Evolutionary conservation across 495 filamentous ascomycete genomes (phyloP).

Genomic region (Penicillium canariense): DNA sequence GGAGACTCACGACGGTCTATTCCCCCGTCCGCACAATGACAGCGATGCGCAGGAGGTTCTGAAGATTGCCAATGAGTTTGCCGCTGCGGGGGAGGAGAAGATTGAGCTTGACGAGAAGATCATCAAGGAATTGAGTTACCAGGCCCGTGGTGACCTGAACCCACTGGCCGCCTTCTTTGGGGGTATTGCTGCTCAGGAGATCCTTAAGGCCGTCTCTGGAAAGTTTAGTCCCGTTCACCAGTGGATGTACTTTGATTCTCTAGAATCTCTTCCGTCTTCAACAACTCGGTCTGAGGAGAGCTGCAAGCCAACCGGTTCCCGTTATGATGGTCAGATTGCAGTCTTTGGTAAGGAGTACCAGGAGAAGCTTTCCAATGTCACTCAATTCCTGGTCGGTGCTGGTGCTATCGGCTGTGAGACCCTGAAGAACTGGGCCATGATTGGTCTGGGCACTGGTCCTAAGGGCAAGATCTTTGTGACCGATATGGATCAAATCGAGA

Average conservation of each 20-base stretch:
- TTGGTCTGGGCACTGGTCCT: slow-evolving; percentile 85
- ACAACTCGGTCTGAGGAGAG: slow-evolving; percentile 74
- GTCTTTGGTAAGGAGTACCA: slow-evolving; percentile 95
- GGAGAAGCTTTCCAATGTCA: slow-evolving; percentile 84
- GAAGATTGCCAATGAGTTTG: slow-evolving; percentile 67
- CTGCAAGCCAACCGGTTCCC: slow-evolving; percentile 76
- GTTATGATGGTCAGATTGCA: slow-evolving; percentile 96
- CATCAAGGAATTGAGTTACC: slow-evolving; percentile 89
- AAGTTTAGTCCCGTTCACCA: slow-evolving; percentile 94
- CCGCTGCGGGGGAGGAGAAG: slow-evolving; percentile 62
- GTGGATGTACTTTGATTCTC: slow-evolving; percentile 94
- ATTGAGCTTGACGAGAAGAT: slow-evolving; percentile 90
- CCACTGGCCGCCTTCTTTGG: slow-evolving; percentile 96
- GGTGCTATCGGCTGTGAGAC: slow-evolving; percentile 99
- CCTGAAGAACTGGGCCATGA: slow-evolving; percentile 99
- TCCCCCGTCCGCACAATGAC: slow-evolving; percentile 79
- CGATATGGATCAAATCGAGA: slow-evolving; percentile 98
- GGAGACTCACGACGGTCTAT: slow-evolving; percentile 61
- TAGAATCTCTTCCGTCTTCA: slow-evolving; percentile 84
- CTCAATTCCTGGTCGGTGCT: slow-evolving; percentile 91
- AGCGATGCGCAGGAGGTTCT: slow-evolving; percentile 77
- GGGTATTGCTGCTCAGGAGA: slow-evolving; percentile 92
- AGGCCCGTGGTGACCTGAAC: slow-evolving; percentile 88
- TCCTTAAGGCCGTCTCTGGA: slow-evolving; percentile 94
- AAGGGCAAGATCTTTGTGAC: slow-evolving; percentile 88